These are phyloP conservation scores for Favolaschia claudopus DNA, from an alignment of 768 basidiomycete genomes.

Conservation along the genomic window DNA sequence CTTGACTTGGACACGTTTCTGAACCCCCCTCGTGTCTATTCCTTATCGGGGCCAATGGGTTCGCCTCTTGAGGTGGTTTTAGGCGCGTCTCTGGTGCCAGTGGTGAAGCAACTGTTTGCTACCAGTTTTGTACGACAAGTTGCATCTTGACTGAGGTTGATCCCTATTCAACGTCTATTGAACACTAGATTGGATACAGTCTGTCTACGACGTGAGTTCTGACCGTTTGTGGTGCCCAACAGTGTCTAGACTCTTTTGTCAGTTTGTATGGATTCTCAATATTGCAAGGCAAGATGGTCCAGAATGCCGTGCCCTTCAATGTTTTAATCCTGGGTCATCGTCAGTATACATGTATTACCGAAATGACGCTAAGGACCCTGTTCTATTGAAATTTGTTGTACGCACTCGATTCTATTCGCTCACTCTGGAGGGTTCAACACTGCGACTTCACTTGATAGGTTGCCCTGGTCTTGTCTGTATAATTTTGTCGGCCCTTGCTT, in stretches of 20 bases:
- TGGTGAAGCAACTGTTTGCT: constrained; percentile 2
- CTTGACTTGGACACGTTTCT: no score
- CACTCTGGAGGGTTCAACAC: not conserved
- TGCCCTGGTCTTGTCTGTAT: constrained; percentile 6
- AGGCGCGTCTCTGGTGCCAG: no score
- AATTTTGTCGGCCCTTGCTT: not conserved
- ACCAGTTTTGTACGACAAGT: constrained; percentile 11
- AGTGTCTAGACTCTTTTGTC: not conserved
- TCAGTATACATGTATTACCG: constrained; percentile 9
- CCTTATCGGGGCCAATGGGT: not conserved
- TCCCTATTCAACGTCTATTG: no score
- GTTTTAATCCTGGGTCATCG: not conserved
- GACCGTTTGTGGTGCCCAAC: not conserved
- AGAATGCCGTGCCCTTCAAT: not conserved
- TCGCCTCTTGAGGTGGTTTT: not conserved
- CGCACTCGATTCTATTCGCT: not conserved
- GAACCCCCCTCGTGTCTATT: no score
- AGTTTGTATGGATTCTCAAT: constrained; percentile 6
- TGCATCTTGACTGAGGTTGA: no score
- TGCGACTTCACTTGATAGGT: no score
- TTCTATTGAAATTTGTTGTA: constrained; percentile 4
- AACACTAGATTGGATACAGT: constrained; percentile 5
- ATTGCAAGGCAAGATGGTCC: not conserved
- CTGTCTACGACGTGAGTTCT: constrained; percentile 5
- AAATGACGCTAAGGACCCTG: not conserved